Evolutionary conservation across 345 rosid species (phyloP).

Genomic region (Syzygium aromaticum): DNA sequence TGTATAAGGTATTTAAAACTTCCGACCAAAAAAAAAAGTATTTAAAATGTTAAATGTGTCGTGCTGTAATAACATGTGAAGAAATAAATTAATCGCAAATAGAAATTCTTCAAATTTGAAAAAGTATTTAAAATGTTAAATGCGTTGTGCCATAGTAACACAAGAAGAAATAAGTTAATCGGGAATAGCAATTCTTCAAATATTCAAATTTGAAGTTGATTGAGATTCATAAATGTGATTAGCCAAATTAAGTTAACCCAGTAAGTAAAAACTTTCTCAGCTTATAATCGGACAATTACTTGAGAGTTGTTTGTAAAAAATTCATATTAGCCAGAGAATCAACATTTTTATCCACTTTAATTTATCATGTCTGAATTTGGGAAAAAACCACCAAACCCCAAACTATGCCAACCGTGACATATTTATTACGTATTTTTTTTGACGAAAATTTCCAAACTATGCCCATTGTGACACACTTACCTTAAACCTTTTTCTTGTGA

Average conservation of each 20-base stretch:
- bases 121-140: too few relatives aligned
- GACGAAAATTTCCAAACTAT: too few relatives aligned
- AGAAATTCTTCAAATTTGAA: not conserved
- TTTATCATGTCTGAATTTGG: not conserved
- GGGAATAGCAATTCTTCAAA: not conserved
- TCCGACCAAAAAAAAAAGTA: too few relatives aligned
- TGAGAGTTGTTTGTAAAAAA: not conserved
- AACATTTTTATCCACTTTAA: not conserved
- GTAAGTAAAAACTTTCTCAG: not conserved
- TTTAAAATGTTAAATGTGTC: not conserved
- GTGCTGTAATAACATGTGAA: not conserved
- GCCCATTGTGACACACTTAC: too few relatives aligned
- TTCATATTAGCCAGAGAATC: not conserved
- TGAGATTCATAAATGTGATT: not conserved
- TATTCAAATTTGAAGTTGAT: not conserved
- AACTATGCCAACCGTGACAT: too few relatives aligned
- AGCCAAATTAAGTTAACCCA: too few relatives aligned
- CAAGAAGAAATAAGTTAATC: too few relatives aligned
- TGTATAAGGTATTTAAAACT: not conserved
- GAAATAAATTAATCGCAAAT: not conserved
- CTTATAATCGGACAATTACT: not conserved
- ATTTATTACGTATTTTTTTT: too few relatives aligned
- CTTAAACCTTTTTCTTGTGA: too few relatives aligned
- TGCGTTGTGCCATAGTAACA: too few relatives aligned
- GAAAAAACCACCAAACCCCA: too few relatives aligned